These are phyloP conservation scores for Scheffersomyces insectosa DNA, from an alignment of 1,139 yeast genomes.

Conservation along the genomic window DNA sequence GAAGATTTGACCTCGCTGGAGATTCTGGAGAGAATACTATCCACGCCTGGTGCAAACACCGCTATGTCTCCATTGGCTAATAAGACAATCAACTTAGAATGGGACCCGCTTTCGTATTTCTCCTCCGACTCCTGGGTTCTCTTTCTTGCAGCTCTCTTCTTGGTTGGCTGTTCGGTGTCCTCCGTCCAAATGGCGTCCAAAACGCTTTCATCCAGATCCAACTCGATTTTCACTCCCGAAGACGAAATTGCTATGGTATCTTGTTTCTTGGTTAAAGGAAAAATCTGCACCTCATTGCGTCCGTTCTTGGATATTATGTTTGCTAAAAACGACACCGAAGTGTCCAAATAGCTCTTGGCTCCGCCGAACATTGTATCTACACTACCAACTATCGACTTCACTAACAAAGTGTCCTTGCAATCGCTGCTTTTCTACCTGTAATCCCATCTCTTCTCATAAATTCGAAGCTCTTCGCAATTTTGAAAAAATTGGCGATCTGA, in stretches of 20 bases:
- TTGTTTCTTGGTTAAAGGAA: slow-evolving; percentile 13
- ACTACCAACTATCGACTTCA: too few relatives aligned
- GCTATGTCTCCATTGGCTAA: slow-evolving; percentile 39
- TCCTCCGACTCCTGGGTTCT: slow-evolving; percentile 11
- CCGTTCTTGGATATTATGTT: slow-evolving; percentile 33
- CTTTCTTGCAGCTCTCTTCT: slow-evolving; percentile 12
- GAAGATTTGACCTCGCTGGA: slow-evolving; percentile 21
- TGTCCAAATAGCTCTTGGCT: slow-evolving; percentile 17
- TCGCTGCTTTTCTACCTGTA: too few relatives aligned
- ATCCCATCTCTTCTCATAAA: too few relatives aligned
- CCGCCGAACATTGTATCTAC: too few relatives aligned
- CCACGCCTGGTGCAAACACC: slow-evolving; percentile 42
- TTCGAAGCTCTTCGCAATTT: too few relatives aligned
- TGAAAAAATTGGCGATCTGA: too few relatives aligned
- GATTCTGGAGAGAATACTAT: slow-evolving; percentile 35
- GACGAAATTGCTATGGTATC: slow-evolving; percentile 2
- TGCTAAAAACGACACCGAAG: slow-evolving; percentile 25
- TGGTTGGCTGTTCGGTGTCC: slow-evolving; percentile 4
- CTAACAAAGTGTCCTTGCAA: too few relatives aligned
- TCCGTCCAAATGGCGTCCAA: slow-evolving; percentile 26
- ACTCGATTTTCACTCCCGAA: slow-evolving; percentile 14
- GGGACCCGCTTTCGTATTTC: slow-evolving; percentile 1
- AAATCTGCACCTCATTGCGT: slow-evolving; percentile 38
- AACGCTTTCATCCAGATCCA: slow-evolving; percentile 24
- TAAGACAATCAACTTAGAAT: slow-evolving; percentile 32